Percentiles rank a stretch among this genome's conserved stretches.
Evolutionary conservation across 2,329 filamentous ascomycete species (phyloP).

Genomic region (Ceratocystis colombiana): DNA sequence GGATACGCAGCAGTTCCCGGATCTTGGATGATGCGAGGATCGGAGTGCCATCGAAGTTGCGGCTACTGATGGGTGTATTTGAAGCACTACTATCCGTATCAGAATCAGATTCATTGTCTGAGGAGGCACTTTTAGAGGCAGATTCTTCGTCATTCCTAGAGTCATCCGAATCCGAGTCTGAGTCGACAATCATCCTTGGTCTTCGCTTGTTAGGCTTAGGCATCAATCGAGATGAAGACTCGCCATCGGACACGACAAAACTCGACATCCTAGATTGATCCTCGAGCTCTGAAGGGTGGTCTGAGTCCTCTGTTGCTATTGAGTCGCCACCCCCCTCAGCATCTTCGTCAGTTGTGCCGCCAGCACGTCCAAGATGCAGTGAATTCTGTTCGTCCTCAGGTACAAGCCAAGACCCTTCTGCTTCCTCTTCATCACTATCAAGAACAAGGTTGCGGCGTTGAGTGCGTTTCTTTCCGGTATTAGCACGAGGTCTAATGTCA

Average conservation of each 20-base stretch:
- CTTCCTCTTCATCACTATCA: constrained; percentile 59
- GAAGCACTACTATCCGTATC: constrained; percentile 26
- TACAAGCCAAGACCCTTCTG: constrained; percentile 71
- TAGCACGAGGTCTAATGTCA: constrained; percentile 28
- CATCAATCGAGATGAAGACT: constrained; percentile 28
- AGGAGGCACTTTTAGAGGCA: not conserved
- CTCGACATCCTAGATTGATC: constrained; percentile 46
- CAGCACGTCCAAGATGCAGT: constrained; percentile 60
- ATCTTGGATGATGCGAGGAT: constrained; percentile 80
- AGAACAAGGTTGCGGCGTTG: constrained; percentile 48
- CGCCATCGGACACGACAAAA: constrained; percentile 47
- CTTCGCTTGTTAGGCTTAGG: not conserved
- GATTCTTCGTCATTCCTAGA: not conserved
- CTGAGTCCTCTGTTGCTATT: constrained; percentile 60
- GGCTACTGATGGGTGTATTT: not conserved
- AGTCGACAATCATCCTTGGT: constrained; percentile 20
- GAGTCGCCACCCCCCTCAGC: constrained; percentile 78
- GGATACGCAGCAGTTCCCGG: constrained; percentile 67
- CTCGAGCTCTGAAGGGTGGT: constrained; percentile 45
- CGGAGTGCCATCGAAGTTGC: constrained; percentile 28
- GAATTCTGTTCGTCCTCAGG: constrained; percentile 53
- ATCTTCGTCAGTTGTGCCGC: constrained; percentile 79
- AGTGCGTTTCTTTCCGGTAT: constrained; percentile 26
- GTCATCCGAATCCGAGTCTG: constrained; percentile 30
- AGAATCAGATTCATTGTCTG: constrained; percentile 29